Conservation (phyloP, 2,329 filamentous ascomycete genomes). For the Hymenoscyphus fraxineus region DNA sequence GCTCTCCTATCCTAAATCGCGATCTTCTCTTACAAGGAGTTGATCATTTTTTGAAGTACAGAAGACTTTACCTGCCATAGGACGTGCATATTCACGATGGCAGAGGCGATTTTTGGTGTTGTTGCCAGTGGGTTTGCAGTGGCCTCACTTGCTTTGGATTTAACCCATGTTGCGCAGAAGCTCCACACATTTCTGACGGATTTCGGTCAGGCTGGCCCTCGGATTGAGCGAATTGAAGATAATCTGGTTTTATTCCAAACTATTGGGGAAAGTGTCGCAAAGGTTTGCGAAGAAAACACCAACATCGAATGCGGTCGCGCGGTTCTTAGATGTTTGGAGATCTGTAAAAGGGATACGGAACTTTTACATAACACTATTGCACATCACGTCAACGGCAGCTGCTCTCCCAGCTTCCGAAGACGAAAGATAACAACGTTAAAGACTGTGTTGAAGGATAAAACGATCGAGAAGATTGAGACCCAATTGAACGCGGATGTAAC, state of each 20-base stretch:
- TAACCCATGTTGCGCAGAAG: slow-evolving; percentile 13
- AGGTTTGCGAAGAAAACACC: slow-evolving; percentile 8
- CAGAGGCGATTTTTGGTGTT: slow-evolving; percentile 11
- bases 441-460: slow-evolving; percentile 10
- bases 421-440: slow-evolving; percentile 8
- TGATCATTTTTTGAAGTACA: no score
- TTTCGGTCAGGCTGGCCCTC: not conserved
- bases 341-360: slow-evolving; percentile 9
- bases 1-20: not conserved
- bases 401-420: not conserved
- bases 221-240: slow-evolving; percentile 15
- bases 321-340: slow-evolving; percentile 9
- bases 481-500: slow-evolving; percentile 15
- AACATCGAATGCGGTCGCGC: slow-evolving; percentile 7
- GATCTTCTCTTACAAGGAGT: no score
- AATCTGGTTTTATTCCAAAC: slow-evolving; percentile 12
- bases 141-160: slow-evolving; percentile 14
- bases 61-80: no score
- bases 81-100: not conserved
- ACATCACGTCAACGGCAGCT: not conserved
- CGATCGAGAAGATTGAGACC: slow-evolving; percentile 12
- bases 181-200: slow-evolving; percentile 8
- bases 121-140: slow-evolving; percentile 13
- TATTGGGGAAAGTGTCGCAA: slow-evolving; percentile 6
- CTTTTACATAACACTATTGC: not conserved